Conservation (phyloP, 805 yeast species). For the Maudiozyma pseudohumilis region DNA sequence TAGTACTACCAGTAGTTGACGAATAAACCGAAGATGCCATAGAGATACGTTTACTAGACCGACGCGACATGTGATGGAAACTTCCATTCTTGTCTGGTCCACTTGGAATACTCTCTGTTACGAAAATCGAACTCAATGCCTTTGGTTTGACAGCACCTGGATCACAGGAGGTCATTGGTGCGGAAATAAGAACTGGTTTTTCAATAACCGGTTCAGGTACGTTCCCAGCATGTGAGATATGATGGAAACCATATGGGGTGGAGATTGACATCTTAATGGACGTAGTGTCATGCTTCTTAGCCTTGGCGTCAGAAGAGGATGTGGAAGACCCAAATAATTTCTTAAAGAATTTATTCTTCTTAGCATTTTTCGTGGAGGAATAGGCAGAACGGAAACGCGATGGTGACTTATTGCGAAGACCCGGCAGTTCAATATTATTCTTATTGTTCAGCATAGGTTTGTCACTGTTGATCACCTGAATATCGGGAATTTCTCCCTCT, state of each 20-base stretch:
- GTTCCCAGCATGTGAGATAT: conserved; percentile 35
- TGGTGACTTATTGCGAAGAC: conserved; percentile 12
- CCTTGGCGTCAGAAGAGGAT: too few species aligned
- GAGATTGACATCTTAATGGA: conserved; percentile 18
- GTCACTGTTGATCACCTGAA: conserved; percentile 29
- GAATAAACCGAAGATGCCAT: conserved; percentile 11
- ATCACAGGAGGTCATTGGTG: too few species aligned
- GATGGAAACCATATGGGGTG: conserved; percentile 33
- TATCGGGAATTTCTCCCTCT: conserved; percentile 21
- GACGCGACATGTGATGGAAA: too few species aligned
- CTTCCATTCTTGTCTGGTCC: too few species aligned
- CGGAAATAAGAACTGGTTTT: too few species aligned
- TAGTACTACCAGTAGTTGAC: conserved; percentile 1
- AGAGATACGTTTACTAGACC: conserved; percentile 4
- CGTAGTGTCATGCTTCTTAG: background rate
- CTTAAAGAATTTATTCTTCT: conserved; percentile 15
- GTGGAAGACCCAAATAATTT: conserved; percentile 23
- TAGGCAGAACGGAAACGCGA: background rate
- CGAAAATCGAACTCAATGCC: conserved; percentile 7
- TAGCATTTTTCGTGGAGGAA: background rate
- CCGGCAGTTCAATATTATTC: conserved; percentile 31
- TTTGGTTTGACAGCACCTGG: background rate
- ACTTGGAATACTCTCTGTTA: conserved; percentile 1
- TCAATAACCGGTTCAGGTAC: background rate
- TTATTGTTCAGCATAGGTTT: conserved; percentile 27